Percentiles rank a stretch among this genome's conserved stretches.
These are phyloP conservation scores for Yarrowia osloensis DNA, from an alignment of 805 yeast genomes.

Conservation along the genomic window DNA sequence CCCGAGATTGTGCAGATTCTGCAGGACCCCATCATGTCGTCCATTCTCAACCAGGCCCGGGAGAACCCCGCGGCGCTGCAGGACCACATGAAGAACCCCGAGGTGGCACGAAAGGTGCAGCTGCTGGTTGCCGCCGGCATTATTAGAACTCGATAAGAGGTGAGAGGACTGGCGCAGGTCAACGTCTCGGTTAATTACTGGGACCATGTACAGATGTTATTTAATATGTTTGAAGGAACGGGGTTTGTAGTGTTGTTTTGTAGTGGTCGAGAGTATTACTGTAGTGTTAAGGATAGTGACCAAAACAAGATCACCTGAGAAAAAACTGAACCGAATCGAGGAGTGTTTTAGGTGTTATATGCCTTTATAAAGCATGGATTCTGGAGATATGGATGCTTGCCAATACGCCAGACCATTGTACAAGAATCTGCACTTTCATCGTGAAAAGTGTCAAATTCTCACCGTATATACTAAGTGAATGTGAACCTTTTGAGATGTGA, in stretches of 20 bases:
- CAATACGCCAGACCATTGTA: too few species aligned
- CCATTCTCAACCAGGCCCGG: constrained; percentile 89
- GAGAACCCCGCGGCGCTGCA: constrained; percentile 94
- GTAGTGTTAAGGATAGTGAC: too few species aligned
- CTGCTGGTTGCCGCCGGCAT: constrained; percentile 95
- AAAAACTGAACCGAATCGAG: too few species aligned
- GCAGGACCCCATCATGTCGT: constrained; percentile 95
- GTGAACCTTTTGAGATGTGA: too few species aligned
- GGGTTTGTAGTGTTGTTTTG: not conserved
- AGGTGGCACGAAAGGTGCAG: constrained; percentile 81
- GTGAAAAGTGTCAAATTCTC: too few species aligned
- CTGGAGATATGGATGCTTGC: too few species aligned
- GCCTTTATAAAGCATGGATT: too few species aligned
- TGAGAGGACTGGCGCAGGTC: not conserved
- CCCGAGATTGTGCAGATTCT: constrained; percentile 91
- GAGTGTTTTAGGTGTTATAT: too few species aligned
- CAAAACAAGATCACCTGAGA: too few species aligned
- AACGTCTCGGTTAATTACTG: not conserved
- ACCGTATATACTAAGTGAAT: too few species aligned
- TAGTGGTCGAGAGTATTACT: too few species aligned
- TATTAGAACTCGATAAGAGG: constrained; percentile 72
- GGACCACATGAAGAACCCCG: constrained; percentile 98
- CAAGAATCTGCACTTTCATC: too few species aligned
- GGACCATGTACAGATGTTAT: not conserved
- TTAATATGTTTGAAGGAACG: not conserved